phyloP scores from a whole-genome alignment of 2,329 filamentous ascomycete species.

The Aspergillus pseudoviridinutans region DNA sequence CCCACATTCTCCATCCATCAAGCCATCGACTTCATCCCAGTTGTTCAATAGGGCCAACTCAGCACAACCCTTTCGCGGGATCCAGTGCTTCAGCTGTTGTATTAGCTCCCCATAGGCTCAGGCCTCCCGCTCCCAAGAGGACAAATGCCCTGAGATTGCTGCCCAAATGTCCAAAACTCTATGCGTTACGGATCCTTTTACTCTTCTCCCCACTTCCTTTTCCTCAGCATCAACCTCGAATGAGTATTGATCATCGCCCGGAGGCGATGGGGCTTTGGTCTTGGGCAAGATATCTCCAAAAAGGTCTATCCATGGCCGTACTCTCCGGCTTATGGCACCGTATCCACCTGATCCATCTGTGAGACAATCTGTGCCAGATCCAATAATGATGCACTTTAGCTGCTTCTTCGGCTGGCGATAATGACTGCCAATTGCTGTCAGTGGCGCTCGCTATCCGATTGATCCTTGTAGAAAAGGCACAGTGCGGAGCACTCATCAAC shows the following conservation, averaged over 20 bases:
- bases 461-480: conserved; percentile 8
- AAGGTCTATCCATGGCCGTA: not conserved
- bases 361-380: not conserved
- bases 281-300: not conserved
- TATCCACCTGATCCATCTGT: not conserved
- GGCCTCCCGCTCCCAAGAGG: conserved; percentile 12
- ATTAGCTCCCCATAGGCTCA: conserved; percentile 8
- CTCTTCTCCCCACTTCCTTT: not conserved
- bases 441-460: conserved; percentile 1
- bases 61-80: not conserved
- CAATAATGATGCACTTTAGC: not conserved
- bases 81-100: conserved; percentile 3
- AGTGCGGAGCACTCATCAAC: conserved; percentile 5
- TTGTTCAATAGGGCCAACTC: not conserved
- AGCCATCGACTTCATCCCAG: not conserved
- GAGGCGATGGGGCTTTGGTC: not conserved
- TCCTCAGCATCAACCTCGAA: not conserved
- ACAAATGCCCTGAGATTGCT: conserved; percentile 14
- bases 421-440: conserved; percentile 10
- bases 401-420: conserved; percentile 2
- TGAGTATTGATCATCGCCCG: not conserved
- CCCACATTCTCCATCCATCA: not conserved
- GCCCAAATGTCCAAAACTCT: not conserved
- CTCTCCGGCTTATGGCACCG: not conserved
- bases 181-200: not conserved